Evolutionary conservation across 2,329 filamentous ascomycete genomes (phyloP).

Genomic region (Cordyceps farinosa): DNA sequence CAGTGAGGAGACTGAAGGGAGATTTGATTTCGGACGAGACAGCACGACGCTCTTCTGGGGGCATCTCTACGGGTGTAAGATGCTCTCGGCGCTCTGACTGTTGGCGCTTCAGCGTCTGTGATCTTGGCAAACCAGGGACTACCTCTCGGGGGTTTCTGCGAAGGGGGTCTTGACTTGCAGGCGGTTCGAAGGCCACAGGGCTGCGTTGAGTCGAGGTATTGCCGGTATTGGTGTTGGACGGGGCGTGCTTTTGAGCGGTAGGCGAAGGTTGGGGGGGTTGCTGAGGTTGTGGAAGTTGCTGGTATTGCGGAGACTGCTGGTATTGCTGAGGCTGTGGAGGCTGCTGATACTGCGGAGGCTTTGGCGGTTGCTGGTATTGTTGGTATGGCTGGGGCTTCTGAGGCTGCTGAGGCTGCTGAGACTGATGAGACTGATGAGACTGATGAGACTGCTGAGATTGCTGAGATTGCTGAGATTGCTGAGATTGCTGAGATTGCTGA

Average conservation of each 20-base stretch:
- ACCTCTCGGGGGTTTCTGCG: slow-evolving; percentile 45
- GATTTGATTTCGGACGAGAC: slow-evolving; percentile 54
- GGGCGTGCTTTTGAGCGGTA: background rate
- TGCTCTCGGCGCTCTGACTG: slow-evolving; percentile 75
- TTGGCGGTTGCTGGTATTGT: background rate
- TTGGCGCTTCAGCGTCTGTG: slow-evolving; percentile 77
- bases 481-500: background rate
- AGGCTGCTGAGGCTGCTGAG: background rate
- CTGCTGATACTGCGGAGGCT: background rate
- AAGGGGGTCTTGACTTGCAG: background rate
- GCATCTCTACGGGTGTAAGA: slow-evolving; percentile 62
- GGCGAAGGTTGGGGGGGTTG: background rate
- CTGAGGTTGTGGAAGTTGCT: background rate
- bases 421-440: background rate
- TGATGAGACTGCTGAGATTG: background rate
- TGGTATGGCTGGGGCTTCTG: background rate
- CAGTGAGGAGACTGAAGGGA: slow-evolving; percentile 1
- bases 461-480: background rate
- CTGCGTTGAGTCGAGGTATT: slow-evolving; percentile 16
- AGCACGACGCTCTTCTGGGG: slow-evolving; percentile 65
- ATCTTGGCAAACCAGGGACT: slow-evolving; percentile 73
- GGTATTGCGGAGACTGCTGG: background rate
- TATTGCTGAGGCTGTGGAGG: background rate
- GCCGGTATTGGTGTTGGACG: slow-evolving; percentile 37
- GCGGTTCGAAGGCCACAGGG: slow-evolving; percentile 2